A percentile compares a stretch with the other conserved stretches of the same genome.
Evolutionary conservation across 169 alveolate genomes (phyloP).

Genomic region (Cyclospora cayetanensis): DNA sequence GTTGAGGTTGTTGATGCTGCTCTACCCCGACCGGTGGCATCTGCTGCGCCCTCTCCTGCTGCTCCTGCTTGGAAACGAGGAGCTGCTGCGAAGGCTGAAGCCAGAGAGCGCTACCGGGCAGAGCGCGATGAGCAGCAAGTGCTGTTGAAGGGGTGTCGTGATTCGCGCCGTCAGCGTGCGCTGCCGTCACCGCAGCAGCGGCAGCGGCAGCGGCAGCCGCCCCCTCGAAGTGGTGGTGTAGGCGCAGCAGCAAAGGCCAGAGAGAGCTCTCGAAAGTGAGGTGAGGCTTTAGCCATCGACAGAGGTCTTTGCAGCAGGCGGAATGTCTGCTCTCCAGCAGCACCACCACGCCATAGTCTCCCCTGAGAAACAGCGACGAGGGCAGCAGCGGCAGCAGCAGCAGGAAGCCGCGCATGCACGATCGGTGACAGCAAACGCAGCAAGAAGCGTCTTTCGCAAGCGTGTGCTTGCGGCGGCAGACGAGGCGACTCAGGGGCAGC

Average conservation of each 20-base stretch:
- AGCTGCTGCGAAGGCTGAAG: neutral
- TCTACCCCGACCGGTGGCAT: neutral
- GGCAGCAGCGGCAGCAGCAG: neutral
- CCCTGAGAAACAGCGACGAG: neutral
- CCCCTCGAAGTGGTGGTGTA: neutral
- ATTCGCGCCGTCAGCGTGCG: neutral
- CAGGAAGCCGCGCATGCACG: neutral
- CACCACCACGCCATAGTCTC: slow-evolving; percentile 61
- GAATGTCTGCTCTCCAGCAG: slow-evolving; percentile 47
- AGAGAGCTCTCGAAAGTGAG: neutral
- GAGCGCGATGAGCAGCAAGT: no score
- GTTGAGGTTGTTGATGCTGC: neutral
- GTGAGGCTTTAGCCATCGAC: slow-evolving; percentile 1
- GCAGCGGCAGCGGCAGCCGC: slow-evolving; percentile 58
- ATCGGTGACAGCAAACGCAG: neutral
- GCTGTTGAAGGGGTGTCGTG: no score
- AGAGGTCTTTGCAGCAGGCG: neutral
- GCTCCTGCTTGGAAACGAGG: no score
- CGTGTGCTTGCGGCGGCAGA: neutral
- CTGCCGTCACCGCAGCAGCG: neutral
- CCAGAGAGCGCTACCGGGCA: neutral
- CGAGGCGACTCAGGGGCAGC: slow-evolving; percentile 6
- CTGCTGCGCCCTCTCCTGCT: no score
- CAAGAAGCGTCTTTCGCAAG: neutral
- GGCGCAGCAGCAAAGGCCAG: slow-evolving; percentile 44